Conservation (phyloP, 305 asterid species). For the Fraxinus xanthoxyloides region DNA sequence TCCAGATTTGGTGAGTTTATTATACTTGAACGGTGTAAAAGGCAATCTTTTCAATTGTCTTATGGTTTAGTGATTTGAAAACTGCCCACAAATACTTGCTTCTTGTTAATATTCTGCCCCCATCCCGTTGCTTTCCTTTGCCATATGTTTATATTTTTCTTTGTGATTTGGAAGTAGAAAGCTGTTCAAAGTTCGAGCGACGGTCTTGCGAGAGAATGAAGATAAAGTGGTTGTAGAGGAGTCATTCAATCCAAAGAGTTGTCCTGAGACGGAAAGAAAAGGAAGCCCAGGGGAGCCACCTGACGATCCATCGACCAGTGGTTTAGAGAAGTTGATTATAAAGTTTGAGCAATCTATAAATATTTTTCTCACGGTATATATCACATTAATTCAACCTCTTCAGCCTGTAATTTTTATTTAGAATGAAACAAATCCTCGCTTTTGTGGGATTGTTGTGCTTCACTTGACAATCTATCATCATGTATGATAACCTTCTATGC, state of each 20-base stretch:
- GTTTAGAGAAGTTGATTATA: conserved; percentile 58
- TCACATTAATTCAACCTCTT: neutral
- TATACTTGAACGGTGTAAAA: neutral
- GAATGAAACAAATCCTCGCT: neutral
- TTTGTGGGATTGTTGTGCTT: neutral
- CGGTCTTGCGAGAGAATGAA: conserved; percentile 67
- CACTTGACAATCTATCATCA: neutral
- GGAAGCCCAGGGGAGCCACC: conserved; percentile 37
- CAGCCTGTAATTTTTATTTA: neutral
- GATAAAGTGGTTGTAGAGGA: conserved; percentile 69
- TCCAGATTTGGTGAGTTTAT: neutral
- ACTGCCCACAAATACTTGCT: neutral
- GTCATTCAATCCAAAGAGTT: conserved; percentile 57
- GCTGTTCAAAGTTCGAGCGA: conserved; percentile 52
- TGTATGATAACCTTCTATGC: neutral
- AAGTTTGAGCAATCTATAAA: conserved; percentile 85
- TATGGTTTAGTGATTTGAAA: neutral
- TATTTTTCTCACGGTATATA: conserved; percentile 70
- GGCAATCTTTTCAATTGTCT: neutral
- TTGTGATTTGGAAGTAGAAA: conserved; percentile 30
- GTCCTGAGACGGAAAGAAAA: conserved; percentile 49
- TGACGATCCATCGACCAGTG: conserved; percentile 44
- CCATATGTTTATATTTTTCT: conserved; percentile 14
- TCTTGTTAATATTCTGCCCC: neutral
- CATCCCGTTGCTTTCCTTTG: neutral